Base-by-base conservation (phyloP, 345 rosid genomes). In the Eucalyptus regnans region DNA sequence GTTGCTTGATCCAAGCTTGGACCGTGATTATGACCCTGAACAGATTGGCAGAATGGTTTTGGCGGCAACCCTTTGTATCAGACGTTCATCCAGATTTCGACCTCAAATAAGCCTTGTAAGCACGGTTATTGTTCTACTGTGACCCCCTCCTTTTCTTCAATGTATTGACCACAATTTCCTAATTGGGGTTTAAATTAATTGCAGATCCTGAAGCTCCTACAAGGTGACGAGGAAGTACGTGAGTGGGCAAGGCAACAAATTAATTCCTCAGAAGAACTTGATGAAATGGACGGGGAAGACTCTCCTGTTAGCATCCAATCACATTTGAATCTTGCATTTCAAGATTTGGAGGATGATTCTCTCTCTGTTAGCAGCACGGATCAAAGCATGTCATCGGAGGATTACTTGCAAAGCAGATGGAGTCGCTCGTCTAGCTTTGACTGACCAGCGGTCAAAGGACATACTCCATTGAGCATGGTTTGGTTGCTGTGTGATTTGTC, bases 61-160 rank as follows among this genome's bases (percentile, higher is more conserved):
- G 92, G 98, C 98, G 41, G 99, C 99, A 81, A 95, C 93, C 58
- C 93, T 97, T 81, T 96, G 97, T 93, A 93, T 97, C 89, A 95
- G 95, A 89, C 94, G 94, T 23, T 89, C 95, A 68, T 94, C 98
- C 85, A 86, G 88, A 86, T 88, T 81, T 60, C 93, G 99, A 87
- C 99, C 99, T 52, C 95, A 88, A 93, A 96, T 96, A 17, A 92
- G 94, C 92, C 90, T 95, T 25, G 99, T 98, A 92, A 91, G 94
- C 14, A 41, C 2, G 5, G 84, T 41, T 76, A 76, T 76, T 76
- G 15, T 37, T 76, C 84, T 76, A 41, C 27, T 3, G 48, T 76
- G 29, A 22, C 25, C 29, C 3, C 84, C 29, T 10, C 48, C 84
- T 37, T 41, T 20, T 76, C 46, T 41, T 41, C 48, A 76, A 76